Evolutionary conservation across 306 rosid genomes (phyloP).

Genomic region (Vigna reflexopilosa): DNA sequence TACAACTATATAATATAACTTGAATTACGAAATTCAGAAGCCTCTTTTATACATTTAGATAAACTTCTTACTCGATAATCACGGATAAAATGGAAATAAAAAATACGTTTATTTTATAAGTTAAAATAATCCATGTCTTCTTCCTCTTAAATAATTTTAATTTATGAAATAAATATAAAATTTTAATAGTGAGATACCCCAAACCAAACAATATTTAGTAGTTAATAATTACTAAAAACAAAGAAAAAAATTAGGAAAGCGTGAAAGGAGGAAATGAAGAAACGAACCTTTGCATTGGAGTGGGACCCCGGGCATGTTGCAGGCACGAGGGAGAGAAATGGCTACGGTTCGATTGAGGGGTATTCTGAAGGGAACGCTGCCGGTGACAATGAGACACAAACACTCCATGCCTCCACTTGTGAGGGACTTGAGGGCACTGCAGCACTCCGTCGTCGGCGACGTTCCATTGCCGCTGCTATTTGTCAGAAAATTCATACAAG

Average conservation of each 20-base stretch:
- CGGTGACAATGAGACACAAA: slow-evolving; percentile 67
- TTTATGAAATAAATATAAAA: too few relatives aligned
- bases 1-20: too few relatives aligned
- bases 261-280: not conserved
- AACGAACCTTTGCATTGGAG: slow-evolving; percentile 68
- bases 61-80: too few relatives aligned
- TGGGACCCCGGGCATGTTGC: slow-evolving; percentile 78
- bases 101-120: too few relatives aligned
- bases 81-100: too few relatives aligned
- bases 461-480: slow-evolving; percentile 64
- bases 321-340: slow-evolving; percentile 86
- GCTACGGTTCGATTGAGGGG: slow-evolving; percentile 74
- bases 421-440: slow-evolving; percentile 61
- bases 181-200: too few relatives aligned
- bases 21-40: too few relatives aligned
- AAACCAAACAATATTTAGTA: too few relatives aligned
- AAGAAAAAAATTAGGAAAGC: not conserved
- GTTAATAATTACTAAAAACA: too few relatives aligned
- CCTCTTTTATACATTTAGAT: too few relatives aligned
- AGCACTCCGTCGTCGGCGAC: slow-evolving; percentile 68
- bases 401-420: slow-evolving; percentile 66
- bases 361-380: slow-evolving; percentile 61
- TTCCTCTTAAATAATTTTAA: too few relatives aligned
- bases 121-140: too few relatives aligned
- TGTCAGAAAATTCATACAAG: slow-evolving; percentile 70